These are phyloP conservation scores for Aaosphaeria arxii DNA, from an alignment of 2,329 filamentous ascomycete genomes.

Conservation along the genomic window DNA sequence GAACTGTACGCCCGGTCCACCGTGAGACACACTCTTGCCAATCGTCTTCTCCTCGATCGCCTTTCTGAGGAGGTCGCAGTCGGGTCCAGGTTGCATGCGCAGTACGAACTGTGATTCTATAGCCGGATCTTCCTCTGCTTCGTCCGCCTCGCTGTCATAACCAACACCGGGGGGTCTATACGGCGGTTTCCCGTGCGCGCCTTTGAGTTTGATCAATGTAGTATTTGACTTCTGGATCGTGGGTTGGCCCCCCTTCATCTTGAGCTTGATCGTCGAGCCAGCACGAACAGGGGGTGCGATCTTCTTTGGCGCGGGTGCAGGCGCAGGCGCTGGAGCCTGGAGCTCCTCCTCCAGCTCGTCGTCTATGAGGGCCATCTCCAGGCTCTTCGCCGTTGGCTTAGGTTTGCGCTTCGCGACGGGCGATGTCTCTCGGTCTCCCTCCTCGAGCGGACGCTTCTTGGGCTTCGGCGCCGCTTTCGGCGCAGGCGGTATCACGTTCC, in stretches of 20 bases:
- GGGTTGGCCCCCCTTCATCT: constrained; percentile 11
- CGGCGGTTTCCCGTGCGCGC: constrained; percentile 26
- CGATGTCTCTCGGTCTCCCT: constrained; percentile 25
- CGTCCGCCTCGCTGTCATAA: constrained; percentile 94
- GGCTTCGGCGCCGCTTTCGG: constrained; percentile 31
- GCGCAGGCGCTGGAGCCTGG: background rate
- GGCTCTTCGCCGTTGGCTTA: constrained; percentile 32
- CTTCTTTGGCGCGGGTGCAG: constrained; percentile 3
- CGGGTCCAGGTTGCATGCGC: constrained; percentile 80
- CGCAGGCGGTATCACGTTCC: constrained; percentile 16
- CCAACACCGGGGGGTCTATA: constrained; percentile 72
- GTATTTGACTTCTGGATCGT: constrained; percentile 39
- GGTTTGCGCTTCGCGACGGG: constrained; percentile 32
- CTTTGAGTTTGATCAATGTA: constrained; percentile 33
- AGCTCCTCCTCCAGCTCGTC: constrained; percentile 13
- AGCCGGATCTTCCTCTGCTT: constrained; percentile 80
- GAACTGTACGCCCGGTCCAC: constrained; percentile 74
- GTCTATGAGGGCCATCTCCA: constrained; percentile 22
- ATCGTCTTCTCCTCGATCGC: constrained; percentile 76
- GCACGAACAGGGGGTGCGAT: constrained; percentile 10
- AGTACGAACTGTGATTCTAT: constrained; percentile 89
- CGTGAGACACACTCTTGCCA: constrained; percentile 60
- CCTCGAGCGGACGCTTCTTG: constrained; percentile 37
- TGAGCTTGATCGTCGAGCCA: constrained; percentile 32
- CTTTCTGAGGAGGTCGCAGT: constrained; percentile 78